These are phyloP conservation scores for Coffea eugenioides DNA, from an alignment of 257 asterid species.

Conservation along the genomic window DNA sequence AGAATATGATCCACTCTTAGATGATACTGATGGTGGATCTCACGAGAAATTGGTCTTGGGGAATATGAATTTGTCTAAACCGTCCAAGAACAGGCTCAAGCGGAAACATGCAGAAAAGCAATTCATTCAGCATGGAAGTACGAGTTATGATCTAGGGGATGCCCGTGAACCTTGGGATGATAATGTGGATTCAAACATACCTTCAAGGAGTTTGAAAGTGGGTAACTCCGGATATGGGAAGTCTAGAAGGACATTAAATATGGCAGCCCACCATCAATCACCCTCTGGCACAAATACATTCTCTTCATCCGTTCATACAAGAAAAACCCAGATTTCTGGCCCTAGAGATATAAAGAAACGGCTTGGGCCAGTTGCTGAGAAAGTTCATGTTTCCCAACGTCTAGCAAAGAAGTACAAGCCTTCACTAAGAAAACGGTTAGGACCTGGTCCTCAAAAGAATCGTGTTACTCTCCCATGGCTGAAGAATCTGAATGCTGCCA, in stretches of 20 bases:
- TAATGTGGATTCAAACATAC: conserved; percentile 19
- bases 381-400: conserved; percentile 52
- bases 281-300: conserved; percentile 30
- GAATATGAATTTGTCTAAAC: conserved; percentile 27
- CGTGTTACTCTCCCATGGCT: conserved; percentile 48
- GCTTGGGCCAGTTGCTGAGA: conserved; percentile 48
- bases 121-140: conserved; percentile 21
- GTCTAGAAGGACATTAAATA: conserved; percentile 23
- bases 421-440: conserved; percentile 52
- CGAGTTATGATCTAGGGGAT: conserved; percentile 30
- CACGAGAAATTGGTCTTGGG: conserved; percentile 28
- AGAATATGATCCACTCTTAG: conserved; percentile 27
- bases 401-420: conserved; percentile 34
- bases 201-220: conserved; percentile 33
- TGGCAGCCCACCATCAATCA: conserved; percentile 18
- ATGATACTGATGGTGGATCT: conserved; percentile 29
- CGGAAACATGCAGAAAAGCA: conserved; percentile 26
- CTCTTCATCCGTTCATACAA: conserved; percentile 22
- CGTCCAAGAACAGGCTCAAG: conserved; percentile 29
- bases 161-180: conserved; percentile 26
- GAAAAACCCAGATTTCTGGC: conserved; percentile 28
- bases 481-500: conserved; percentile 31
- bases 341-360: conserved; percentile 58
- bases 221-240: conserved; percentile 25
- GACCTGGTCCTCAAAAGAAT: conserved; percentile 44